phyloP scores from a whole-genome alignment of 1,284 basidiomycete species.

The Hymenochaete sp. region DNA sequence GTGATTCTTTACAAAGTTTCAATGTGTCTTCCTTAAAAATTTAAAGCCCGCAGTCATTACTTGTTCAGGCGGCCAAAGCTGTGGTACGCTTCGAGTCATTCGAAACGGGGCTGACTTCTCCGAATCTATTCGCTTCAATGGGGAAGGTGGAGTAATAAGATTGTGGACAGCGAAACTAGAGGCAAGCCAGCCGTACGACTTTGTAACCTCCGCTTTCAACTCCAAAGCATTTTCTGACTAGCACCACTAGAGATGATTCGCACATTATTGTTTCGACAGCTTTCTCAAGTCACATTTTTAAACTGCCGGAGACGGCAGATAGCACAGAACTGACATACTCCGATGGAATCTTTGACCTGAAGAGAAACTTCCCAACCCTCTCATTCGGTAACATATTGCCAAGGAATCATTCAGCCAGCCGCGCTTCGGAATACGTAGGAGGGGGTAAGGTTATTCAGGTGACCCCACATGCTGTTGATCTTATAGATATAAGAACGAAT shows the following conservation, averaged over 20 bases:
- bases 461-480: slow-evolving; percentile 29
- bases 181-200: neutral
- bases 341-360: slow-evolving; percentile 34
- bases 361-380: slow-evolving; percentile 48
- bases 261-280: slow-evolving; percentile 54
- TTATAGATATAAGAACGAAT: slow-evolving; percentile 6
- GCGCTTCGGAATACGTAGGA: slow-evolving; percentile 36
- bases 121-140: slow-evolving; percentile 54
- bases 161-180: slow-evolving; percentile 44
- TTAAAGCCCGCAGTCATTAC: slow-evolving; percentile 80
- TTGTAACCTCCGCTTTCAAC: neutral
- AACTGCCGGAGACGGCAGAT: slow-evolving; percentile 30
- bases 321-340: slow-evolving; percentile 32
- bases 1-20: slow-evolving; percentile 10
- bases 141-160: slow-evolving; percentile 46
- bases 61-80: slow-evolving; percentile 78
- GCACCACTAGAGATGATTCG: slow-evolving; percentile 34
- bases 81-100: slow-evolving; percentile 76
- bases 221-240: neutral
- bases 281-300: slow-evolving; percentile 43
- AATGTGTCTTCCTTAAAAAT: slow-evolving; percentile 10
- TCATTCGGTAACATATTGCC: slow-evolving; percentile 50
- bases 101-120: slow-evolving; percentile 82
- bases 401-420: slow-evolving; percentile 25
- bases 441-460: slow-evolving; percentile 64